Percentiles rank a stretch among this genome's conserved stretches.
Conservation (phyloP, 495 filamentous ascomycete genomes). For the Xylaria cubensis region DNA sequence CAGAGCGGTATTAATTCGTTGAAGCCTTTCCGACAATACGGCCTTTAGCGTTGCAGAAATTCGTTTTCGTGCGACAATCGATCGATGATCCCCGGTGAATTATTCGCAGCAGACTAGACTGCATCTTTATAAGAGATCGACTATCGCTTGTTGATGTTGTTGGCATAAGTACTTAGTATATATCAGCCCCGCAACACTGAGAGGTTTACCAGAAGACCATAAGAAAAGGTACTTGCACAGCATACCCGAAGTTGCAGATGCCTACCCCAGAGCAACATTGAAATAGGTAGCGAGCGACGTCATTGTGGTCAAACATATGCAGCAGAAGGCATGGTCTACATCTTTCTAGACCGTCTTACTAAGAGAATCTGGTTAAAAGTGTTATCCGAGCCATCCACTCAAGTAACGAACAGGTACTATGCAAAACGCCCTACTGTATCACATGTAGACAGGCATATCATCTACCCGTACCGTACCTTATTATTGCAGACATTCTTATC, state of each 20-base stretch:
- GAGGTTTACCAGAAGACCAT: background rate
- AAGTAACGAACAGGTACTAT: background rate
- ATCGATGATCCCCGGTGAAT: constrained; percentile 18
- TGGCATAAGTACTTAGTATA: background rate
- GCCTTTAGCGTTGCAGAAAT: constrained; percentile 9
- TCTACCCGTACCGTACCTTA: background rate
- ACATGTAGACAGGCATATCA: too few relatives aligned
- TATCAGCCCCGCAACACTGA: constrained; percentile 1
- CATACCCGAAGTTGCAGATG: background rate
- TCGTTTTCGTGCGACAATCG: constrained; percentile 23
- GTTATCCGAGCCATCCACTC: background rate
- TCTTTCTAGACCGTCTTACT: background rate
- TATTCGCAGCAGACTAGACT: constrained; percentile 7
- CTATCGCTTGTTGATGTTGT: background rate
- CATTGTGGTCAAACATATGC: constrained; percentile 1
- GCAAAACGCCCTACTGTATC: background rate
- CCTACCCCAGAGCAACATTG: background rate
- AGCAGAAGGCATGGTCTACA: constrained; percentile 1
- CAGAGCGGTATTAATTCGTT: background rate
- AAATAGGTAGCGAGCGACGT: background rate
- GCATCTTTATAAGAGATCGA: background rate
- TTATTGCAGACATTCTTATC: background rate
- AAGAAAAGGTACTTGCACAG: background rate
- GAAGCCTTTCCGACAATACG: background rate
- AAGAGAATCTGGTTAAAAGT: background rate